Conservation (phyloP, 2,329 filamentous ascomycete species). For the Xylaria polymorpha region DNA sequence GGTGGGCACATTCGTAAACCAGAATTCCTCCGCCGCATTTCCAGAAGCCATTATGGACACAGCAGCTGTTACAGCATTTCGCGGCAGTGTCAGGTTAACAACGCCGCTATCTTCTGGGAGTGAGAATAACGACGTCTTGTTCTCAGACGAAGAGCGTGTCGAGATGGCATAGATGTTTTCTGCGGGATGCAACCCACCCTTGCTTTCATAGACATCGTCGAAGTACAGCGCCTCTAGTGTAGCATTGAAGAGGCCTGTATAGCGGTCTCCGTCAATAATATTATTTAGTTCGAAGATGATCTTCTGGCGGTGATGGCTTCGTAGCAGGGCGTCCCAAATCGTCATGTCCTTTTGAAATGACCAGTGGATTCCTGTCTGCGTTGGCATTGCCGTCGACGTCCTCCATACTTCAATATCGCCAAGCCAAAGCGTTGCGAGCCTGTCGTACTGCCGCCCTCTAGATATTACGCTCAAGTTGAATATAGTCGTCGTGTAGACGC, state of each 20-base stretch:
- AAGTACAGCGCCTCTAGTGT: slow-evolving; percentile 68
- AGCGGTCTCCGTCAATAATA: slow-evolving; percentile 63
- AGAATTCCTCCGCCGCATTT: slow-evolving; percentile 75
- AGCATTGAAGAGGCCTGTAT: slow-evolving; percentile 69
- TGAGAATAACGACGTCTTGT: slow-evolving; percentile 66
- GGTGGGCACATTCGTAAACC: slow-evolving; percentile 74
- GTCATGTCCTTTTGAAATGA: slow-evolving; percentile 72
- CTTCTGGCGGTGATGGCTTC: slow-evolving; percentile 60
- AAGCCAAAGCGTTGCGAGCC: slow-evolving; percentile 69
- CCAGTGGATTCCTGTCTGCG: slow-evolving; percentile 63
- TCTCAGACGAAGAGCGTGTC: slow-evolving; percentile 54
- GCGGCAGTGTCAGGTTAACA: slow-evolving; percentile 62
- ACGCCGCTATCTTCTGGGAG: slow-evolving; percentile 65
- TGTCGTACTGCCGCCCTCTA: slow-evolving; percentile 69
- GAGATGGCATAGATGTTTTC: slow-evolving; percentile 56
- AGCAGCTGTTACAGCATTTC: slow-evolving; percentile 67
- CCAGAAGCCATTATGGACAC: slow-evolving; percentile 73
- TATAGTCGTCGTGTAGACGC: slow-evolving; percentile 48
- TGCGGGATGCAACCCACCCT: slow-evolving; percentile 46
- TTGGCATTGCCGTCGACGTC: slow-evolving; percentile 73
- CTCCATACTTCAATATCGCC: slow-evolving; percentile 73
- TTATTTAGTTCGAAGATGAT: slow-evolving; percentile 73
- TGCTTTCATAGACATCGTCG: slow-evolving; percentile 48
- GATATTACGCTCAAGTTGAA: slow-evolving; percentile 72
- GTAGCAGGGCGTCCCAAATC: slow-evolving; percentile 63